These are phyloP conservation scores for Acanthamoeba royreba DNA, from an alignment of 208 protist species.

Conservation along the genomic window DNA sequence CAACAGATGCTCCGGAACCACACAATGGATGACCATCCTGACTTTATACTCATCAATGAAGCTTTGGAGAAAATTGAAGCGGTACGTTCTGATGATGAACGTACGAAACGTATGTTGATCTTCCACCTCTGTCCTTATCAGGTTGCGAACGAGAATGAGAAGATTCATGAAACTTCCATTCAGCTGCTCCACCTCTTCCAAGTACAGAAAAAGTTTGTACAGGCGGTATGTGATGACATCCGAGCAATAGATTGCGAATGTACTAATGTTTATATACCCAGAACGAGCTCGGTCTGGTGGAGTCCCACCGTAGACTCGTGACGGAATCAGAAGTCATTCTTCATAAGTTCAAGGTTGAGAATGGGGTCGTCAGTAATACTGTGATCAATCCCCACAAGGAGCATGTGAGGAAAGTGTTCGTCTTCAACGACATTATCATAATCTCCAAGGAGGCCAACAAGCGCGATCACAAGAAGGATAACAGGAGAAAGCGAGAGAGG, in stretches of 20 bases:
- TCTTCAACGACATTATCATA: conserved; percentile 47
- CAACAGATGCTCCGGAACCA: neutral
- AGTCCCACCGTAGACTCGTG: neutral
- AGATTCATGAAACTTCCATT: neutral
- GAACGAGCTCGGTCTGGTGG: conserved; percentile 9
- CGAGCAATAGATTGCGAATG: no score
- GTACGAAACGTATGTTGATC: neutral
- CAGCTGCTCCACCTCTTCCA: neutral
- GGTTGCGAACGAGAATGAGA: neutral
- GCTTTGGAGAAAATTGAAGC: neutral
- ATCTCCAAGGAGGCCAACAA: neutral
- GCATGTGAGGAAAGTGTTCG: neutral
- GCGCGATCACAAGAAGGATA: neutral
- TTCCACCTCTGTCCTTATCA: neutral
- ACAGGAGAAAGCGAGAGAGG: neutral
- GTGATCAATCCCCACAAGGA: neutral
- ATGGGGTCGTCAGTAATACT: neutral
- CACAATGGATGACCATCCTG: neutral
- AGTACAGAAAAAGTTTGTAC: neutral
- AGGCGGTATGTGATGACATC: neutral
- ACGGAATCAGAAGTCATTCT: neutral
- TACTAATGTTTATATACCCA: no score
- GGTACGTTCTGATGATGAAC: neutral
- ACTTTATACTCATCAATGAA: neutral
- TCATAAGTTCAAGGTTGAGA: neutral